phyloP scores from a whole-genome alignment of 2,329 filamentous ascomycete genomes.

The Macrophomina pseudophaseolina region DNA sequence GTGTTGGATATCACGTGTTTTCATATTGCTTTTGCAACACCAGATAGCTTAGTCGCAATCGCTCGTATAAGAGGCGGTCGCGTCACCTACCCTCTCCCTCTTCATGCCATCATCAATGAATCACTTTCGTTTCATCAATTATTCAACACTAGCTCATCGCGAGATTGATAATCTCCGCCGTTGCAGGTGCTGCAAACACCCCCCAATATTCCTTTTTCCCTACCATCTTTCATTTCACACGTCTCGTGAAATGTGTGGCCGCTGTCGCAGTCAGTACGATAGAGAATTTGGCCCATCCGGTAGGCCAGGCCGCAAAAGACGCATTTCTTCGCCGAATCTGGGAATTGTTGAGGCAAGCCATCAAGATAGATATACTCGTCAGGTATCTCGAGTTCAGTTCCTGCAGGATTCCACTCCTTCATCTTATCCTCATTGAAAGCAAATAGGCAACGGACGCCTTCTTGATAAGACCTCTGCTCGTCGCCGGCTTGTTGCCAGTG shows the following conservation, averaged over 20 bases:
- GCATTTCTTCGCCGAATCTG: background rate
- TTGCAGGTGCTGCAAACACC: background rate
- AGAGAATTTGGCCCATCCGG: background rate
- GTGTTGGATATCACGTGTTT: no score
- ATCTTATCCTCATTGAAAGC: no score
- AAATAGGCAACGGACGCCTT: no score
- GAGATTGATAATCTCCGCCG: background rate
- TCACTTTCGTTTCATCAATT: no score
- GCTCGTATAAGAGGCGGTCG: no score
- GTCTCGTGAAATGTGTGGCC: background rate
- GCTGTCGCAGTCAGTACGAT: background rate
- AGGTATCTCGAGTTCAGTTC: background rate
- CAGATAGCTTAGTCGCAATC: no score
- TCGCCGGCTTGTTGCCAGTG: background rate
- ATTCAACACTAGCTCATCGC: background rate
- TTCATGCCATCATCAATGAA: no score
- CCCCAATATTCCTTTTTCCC: background rate
- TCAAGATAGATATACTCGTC: background rate
- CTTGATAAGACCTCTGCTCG: background rate
- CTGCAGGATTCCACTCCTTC: background rate
- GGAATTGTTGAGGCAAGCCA: background rate
- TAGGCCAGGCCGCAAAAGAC: background rate
- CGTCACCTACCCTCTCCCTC: no score
- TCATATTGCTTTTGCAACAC: no score
- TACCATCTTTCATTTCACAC: background rate